Evolutionary conservation across 1,284 basidiomycete genomes (phyloP).

Genomic region (Amylostereum areolatum): DNA sequence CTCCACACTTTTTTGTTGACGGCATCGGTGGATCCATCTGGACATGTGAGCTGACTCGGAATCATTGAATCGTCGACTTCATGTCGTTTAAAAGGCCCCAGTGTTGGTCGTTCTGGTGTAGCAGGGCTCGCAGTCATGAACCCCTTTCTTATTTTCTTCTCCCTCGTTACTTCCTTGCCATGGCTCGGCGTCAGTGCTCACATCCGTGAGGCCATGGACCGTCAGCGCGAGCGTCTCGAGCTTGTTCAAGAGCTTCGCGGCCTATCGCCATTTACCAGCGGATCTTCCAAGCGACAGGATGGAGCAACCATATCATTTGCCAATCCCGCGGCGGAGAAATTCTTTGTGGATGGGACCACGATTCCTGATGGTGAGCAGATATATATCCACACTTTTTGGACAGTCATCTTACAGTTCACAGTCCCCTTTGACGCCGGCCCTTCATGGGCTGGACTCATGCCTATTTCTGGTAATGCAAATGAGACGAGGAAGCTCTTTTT

Average conservation of each 20-base stretch:
- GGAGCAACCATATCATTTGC: conserved; percentile 1
- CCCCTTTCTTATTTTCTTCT: not conserved
- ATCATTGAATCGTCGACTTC: too few species aligned
- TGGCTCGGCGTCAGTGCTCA: not conserved
- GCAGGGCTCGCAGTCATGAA: not conserved
- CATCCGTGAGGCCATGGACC: not conserved
- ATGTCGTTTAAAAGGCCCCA: too few species aligned
- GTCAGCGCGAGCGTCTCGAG: not conserved
- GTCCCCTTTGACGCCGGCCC: conserved; percentile 35
- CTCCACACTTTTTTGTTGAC: too few species aligned
- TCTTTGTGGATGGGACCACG: conserved; percentile 7
- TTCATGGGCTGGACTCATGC: conserved; percentile 34
- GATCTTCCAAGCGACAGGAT: conserved; percentile 1
- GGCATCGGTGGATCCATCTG: too few species aligned
- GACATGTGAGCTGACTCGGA: too few species aligned
- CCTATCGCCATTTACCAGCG: not conserved
- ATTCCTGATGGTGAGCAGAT: conserved; percentile 4
- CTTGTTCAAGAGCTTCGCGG: too few species aligned
- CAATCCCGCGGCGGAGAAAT: conserved; percentile 6
- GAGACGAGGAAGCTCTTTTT: conserved; percentile 41
- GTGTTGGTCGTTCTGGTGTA: too few species aligned
- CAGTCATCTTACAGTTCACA: conserved; percentile 22
- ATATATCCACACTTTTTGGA: not conserved
- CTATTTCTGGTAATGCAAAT: conserved; percentile 26
- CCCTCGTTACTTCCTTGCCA: not conserved